Evolutionary conservation across 371 early-diverging fungal genomes (phyloP), one percentile per base, ranked within the genome.

Genomic region (Gilbertella persicaria): DNA sequence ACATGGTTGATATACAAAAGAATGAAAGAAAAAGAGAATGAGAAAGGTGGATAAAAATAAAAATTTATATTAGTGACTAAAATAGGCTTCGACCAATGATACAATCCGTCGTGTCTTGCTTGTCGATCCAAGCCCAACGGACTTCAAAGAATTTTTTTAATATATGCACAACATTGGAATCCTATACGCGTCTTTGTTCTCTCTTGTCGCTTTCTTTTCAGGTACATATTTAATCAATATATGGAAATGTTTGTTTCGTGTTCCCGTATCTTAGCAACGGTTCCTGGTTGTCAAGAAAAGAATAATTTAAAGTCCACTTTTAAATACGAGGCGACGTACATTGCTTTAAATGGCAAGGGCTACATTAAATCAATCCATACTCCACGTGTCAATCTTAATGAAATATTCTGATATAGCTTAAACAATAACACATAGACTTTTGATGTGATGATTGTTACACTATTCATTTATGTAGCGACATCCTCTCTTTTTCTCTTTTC

Each of bases 1-100:
- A 51, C 64, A 66, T 67, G 16, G 36, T 56, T 23, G 6, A n/a
- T 8, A n/a, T 41, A 8, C 21, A 35, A 8, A 21, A 36, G 14
- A 26, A 46, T 29, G 13, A 50, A 50, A 30, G 29, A 33, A 30
- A 41, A 29, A 4, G 29, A 26, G 16, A 41, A n/a, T 14, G 7
- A 13, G 10, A n/a, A 24, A 14, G n/a, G n/a, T 43, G 5, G 24
- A 25, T 24, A 43, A 5, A 5, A 9, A 9, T 12, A 33, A 33
- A 33, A 33, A 33, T 12, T 5, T 33, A 9, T 12, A 33, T 12
- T 8, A 12, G 33, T 10, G 12, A 8, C 13, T 9, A 33, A 33
- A 33, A 33, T 10, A 10, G 33, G 33, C 33, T 33, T 33, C n/a
- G 13, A 33, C 33, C 33, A 33, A 33, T 33, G 13, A 33, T 13